Evolutionary conservation across 805 yeast genomes (phyloP), one percentile per base, ranked within the genome.

Genomic region (Nakazawaea peltata): DNA sequence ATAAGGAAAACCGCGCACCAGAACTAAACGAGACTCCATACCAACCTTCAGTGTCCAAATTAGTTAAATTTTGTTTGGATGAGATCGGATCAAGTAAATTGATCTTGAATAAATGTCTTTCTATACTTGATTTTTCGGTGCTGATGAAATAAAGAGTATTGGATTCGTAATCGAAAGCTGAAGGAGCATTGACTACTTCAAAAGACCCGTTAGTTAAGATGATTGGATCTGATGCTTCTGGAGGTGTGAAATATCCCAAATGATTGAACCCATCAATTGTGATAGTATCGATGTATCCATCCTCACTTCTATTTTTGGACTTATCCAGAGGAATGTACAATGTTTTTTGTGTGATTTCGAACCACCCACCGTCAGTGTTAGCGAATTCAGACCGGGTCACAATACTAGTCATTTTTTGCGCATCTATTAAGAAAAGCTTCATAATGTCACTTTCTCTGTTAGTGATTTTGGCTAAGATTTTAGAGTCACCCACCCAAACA

Each of bases 131-230:
- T 43, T 75, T 76, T 50, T 74, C 71, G 0, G 97, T 85, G 4
- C 90, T 79, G 6, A 77, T 50, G 53, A 77, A 92, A 53, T 77
- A 81, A 12, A 77, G 69, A 44, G 71, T 65, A 36, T 67, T 70
- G 21, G 57, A 60, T 5, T 62, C 58, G 34, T 57, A 60, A 48
- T 81, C 86, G 56, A 74, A 74, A 0, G 79, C 69, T 2, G 79
- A 61, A 2, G 81, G 76, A 2, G 85, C 88, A 41, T 65, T 70
- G 19, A 73, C 81, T n/a, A 92, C 94, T 55, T 92, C 98, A 95
- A 95, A 92, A 1, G 69, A 58, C 5, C 98, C 98, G 3, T 56
- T 39, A 1, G 92, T 83, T 31, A 94, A 67, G 16, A 81, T 53
- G 31, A 45, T 44, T 3, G 85, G 85, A 12, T 57, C 55, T 0